Percentiles rank a stretch among this genome's conserved stretches.
Conservation (phyloP, 306 rosid genomes). For the Chamaecrista fasciculata region DNA sequence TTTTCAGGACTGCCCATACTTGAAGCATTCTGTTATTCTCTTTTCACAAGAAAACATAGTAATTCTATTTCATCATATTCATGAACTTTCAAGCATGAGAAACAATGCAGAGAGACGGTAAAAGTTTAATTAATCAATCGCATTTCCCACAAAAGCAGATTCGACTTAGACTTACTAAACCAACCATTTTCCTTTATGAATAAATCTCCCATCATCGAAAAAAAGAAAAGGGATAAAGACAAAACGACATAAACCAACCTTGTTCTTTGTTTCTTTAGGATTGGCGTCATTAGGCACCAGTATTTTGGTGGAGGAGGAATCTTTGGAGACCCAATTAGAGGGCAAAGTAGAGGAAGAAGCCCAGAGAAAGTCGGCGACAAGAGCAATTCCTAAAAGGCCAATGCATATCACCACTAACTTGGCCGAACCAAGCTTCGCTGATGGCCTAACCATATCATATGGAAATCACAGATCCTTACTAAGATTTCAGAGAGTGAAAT, state of each 20-base stretch:
- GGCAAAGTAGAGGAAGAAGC: slow-evolving; percentile 56
- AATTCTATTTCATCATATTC: not conserved
- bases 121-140: not conserved
- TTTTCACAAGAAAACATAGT: not conserved
- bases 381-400: slow-evolving; percentile 64
- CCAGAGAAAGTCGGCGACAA: slow-evolving; percentile 73
- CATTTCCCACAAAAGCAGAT: not conserved
- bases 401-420: slow-evolving; percentile 57
- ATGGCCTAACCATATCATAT: slow-evolving; percentile 62
- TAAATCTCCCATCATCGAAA: not conserved
- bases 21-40: not conserved
- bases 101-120: not conserved
- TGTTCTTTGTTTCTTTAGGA: not conserved
- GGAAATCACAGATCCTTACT: not conserved
- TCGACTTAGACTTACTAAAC: not conserved
- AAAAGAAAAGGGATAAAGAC: not conserved
- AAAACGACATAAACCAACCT: slow-evolving; percentile 22
- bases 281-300: slow-evolving; percentile 20
- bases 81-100: not conserved
- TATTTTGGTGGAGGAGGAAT: slow-evolving; percentile 14
- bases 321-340: slow-evolving; percentile 39
- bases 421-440: slow-evolving; percentile 60
- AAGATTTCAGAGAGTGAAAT: not conserved
- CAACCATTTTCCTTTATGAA: not conserved
- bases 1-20: too few relatives aligned